Evolutionary conservation across 306 rosid species (phyloP).

Genomic region (Dryas drummondii): DNA sequence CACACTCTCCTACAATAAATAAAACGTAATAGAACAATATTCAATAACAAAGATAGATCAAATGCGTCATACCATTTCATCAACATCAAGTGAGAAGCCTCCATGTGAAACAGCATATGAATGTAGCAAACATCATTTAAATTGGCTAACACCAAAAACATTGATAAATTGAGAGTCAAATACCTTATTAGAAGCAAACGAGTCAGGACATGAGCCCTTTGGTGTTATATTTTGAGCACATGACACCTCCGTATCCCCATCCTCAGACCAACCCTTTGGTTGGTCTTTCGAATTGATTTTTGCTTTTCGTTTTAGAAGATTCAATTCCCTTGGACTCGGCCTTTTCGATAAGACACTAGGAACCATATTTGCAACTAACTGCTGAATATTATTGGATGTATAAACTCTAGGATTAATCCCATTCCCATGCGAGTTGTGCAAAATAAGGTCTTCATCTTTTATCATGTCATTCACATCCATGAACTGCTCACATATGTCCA

Average conservation of each 20-base stretch:
- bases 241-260: constrained; percentile 63
- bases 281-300: constrained; percentile 88
- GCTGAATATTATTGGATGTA: constrained; percentile 76
- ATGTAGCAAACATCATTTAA: neutral
- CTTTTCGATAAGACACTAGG: constrained; percentile 80
- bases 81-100: neutral
- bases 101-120: neutral
- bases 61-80: neutral
- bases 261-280: constrained; percentile 76
- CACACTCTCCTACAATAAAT: neutral
- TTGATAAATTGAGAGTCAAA: constrained; percentile 13
- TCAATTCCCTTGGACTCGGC: constrained; percentile 91
- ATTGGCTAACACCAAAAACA: constrained; percentile 4
- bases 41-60: neutral
- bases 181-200: constrained; percentile 64
- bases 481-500: constrained; percentile 91
- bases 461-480: constrained; percentile 97
- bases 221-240: constrained; percentile 46
- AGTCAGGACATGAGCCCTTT: constrained; percentile 57
- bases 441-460: constrained; percentile 90
- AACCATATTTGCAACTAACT: constrained; percentile 87
- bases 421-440: constrained; percentile 57
- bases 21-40: neutral
- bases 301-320: constrained; percentile 94
- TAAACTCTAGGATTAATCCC: constrained; percentile 68